These are phyloP conservation scores for Chionographis japonica DNA, from an alignment of 106 monocot species.

Conservation along the genomic window DNA sequence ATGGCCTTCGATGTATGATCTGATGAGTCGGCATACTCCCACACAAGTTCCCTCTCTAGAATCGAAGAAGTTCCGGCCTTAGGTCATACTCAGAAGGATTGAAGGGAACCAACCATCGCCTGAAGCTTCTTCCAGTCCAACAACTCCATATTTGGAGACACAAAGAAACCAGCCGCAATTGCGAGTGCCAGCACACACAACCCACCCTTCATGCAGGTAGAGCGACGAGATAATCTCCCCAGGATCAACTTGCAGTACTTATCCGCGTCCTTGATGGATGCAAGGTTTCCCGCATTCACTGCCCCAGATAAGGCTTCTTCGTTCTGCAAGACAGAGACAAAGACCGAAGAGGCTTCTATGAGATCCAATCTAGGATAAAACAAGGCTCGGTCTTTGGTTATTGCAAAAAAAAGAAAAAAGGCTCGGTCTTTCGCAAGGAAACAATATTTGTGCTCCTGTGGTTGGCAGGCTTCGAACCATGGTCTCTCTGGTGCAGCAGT, in stretches of 20 bases:
- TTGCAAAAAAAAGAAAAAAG: too few relatives aligned
- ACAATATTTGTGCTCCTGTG: too few relatives aligned
- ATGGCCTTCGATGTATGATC: too few relatives aligned
- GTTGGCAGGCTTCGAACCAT: too few relatives aligned
- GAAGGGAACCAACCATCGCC: slow-evolving; percentile 16
- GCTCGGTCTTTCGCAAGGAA: too few relatives aligned
- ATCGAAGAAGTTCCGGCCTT: not conserved
- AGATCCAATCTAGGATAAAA: too few relatives aligned
- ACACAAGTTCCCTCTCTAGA: too few relatives aligned
- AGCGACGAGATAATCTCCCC: slow-evolving; percentile 36
- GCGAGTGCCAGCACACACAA: slow-evolving; percentile 26
- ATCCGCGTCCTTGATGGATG: slow-evolving; percentile 52
- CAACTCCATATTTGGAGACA: slow-evolving; percentile 27
- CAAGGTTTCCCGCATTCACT: slow-evolving; percentile 22
- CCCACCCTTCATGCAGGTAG: slow-evolving; percentile 35
- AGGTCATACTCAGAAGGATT: slow-evolving; percentile 21
- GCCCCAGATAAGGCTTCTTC: slow-evolving; percentile 38
- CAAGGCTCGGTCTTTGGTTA: too few relatives aligned
- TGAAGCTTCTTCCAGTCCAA: slow-evolving; percentile 45
- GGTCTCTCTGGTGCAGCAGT: too few relatives aligned
- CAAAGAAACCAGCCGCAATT: slow-evolving; percentile 28
- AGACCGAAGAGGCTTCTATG: not conserved
- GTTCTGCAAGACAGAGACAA: slow-evolving; percentile 34
- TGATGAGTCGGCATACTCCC: too few relatives aligned
- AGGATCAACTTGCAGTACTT: slow-evolving; percentile 76